Conservation (phyloP, 805 yeast genomes). For the Saccharomycopsis fodiens region DNA sequence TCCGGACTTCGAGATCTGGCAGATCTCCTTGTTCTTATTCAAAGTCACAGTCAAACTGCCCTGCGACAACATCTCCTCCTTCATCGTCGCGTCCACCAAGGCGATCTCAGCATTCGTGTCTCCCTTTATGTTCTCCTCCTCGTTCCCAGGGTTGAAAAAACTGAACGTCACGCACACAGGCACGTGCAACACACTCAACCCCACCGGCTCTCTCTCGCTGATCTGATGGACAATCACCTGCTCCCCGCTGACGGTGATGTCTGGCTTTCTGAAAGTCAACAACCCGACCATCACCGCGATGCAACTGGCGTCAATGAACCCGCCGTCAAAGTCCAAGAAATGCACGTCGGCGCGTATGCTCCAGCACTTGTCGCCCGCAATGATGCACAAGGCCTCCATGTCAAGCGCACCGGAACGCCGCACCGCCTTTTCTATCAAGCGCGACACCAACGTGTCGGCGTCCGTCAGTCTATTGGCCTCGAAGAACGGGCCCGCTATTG, state of each 20-base stretch:
- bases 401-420: conserved; percentile 88
- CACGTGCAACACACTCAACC: conserved; percentile 75
- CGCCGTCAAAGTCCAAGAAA: conserved; percentile 86
- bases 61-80: conserved; percentile 70
- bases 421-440: conserved; percentile 87
- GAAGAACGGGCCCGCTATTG: conserved; percentile 84
- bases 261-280: conserved; percentile 77
- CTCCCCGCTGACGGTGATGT: conserved; percentile 57
- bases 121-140: conserved; percentile 66
- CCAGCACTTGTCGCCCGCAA: conserved; percentile 92
- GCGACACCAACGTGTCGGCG: conserved; percentile 70
- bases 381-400: conserved; percentile 81
- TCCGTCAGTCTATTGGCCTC: conserved; percentile 68
- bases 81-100: conserved; percentile 65
- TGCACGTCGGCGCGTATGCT: conserved; percentile 83
- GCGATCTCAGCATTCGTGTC: conserved; percentile 49
- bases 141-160: conserved; percentile 63
- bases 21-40: conserved; percentile 84
- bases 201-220: conserved; percentile 80
- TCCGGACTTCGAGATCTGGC: conserved; percentile 86
- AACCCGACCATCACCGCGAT: conserved; percentile 84
- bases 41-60: conserved; percentile 81
- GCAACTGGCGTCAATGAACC: conserved; percentile 83
- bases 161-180: conserved; percentile 88
- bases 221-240: conserved; percentile 55